Conservation (phyloP, 805 yeast genomes). For the Kuraishia hungarica region DNA sequence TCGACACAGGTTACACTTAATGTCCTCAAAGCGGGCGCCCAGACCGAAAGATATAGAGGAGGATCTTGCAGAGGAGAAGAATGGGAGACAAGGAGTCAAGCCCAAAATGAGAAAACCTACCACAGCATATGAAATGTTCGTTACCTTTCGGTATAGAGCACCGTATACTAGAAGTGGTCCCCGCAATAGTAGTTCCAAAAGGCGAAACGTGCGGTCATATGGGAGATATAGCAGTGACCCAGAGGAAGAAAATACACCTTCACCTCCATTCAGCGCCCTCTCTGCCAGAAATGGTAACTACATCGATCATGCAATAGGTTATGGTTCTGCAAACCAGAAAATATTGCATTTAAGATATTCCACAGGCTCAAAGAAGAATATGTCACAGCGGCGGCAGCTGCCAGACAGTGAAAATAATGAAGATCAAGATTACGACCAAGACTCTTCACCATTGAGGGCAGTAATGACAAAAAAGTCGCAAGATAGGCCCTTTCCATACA, state of each 20-base stretch:
- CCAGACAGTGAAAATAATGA: neutral
- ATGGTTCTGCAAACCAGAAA: neutral
- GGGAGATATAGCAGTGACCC: neutral
- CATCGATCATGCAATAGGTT: neutral
- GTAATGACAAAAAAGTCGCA: neutral
- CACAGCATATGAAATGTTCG: neutral
- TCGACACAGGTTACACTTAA: neutral
- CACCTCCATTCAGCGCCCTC: neutral
- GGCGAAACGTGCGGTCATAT: neutral
- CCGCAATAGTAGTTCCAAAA: neutral
- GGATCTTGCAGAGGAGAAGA: neutral
- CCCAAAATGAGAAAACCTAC: neutral
- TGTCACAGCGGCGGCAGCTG: neutral
- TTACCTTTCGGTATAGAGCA: neutral
- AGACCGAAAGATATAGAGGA: neutral
- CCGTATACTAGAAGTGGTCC: neutral
- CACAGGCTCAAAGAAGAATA: neutral
- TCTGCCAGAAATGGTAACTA: neutral
- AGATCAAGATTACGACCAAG: neutral
- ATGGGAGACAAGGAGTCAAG: neutral
- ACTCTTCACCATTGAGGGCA: neutral
- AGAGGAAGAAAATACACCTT: neutral
- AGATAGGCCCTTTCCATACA: neutral
- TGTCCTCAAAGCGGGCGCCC: neutral
- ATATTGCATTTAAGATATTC: neutral